A percentile compares a stretch with the other conserved stretches of the same genome.
Evolutionary conservation across 805 yeast genomes (phyloP).

Genomic region (Monosporozyma aquatica): DNA sequence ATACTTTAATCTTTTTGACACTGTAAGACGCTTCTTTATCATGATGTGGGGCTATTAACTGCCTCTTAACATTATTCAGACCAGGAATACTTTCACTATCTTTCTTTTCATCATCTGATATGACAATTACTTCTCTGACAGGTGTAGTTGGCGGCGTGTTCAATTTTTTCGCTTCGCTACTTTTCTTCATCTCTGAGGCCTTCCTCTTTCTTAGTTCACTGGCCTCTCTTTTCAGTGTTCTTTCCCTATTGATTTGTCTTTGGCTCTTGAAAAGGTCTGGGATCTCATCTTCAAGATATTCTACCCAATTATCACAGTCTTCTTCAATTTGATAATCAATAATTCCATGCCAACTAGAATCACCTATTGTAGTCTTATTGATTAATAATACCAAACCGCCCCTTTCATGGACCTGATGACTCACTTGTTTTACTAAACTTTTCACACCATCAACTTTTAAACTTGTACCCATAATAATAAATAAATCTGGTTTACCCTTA

Average conservation of each 20-base stretch:
- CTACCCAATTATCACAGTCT: conserved; percentile 80
- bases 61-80: conserved; percentile 11
- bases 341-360: conserved; percentile 55
- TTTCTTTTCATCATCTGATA: not conserved
- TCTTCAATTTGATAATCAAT: conserved; percentile 72
- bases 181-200: conserved; percentile 6
- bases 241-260: conserved; percentile 26
- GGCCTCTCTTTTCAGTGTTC: conserved; percentile 26
- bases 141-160: conserved; percentile 31
- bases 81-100: not conserved
- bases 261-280: conserved; percentile 60
- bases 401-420: conserved; percentile 62
- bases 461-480: conserved; percentile 89
- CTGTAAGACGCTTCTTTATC: too few relatives aligned
- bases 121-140: conserved; percentile 6
- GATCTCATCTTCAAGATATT: conserved; percentile 39
- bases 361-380: conserved; percentile 57
- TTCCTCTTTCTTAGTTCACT: conserved; percentile 23
- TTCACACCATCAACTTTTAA: conserved; percentile 85
- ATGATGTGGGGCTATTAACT: conserved; percentile 6
- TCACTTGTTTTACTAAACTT: conserved; percentile 58
- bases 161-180: conserved; percentile 4
- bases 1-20: not conserved
- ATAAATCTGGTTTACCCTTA: conserved; percentile 58
- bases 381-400: conserved; percentile 74